These are phyloP conservation scores for Vaccinium vitisidaea DNA, from an alignment of 148 eudicot species.

Conservation along the genomic window DNA sequence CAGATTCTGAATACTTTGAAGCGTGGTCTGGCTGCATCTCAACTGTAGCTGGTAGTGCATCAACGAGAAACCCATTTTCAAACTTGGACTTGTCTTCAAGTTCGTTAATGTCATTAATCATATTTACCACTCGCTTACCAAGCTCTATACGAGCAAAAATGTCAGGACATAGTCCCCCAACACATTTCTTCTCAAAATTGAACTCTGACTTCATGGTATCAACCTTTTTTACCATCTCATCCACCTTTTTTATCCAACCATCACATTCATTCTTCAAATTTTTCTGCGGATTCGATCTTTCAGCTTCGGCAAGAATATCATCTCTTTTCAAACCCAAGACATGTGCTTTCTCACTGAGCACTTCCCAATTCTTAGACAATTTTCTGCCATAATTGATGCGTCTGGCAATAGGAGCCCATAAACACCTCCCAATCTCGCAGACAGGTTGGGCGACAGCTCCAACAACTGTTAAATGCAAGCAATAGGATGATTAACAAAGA, in stretches of 20 bases:
- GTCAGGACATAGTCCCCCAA: neutral
- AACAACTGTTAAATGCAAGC: too few relatives aligned
- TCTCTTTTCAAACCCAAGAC: neutral
- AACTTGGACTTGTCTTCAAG: neutral
- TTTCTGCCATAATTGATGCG: neutral
- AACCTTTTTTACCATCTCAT: conserved; percentile 7
- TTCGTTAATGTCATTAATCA: neutral
- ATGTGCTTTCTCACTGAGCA: neutral
- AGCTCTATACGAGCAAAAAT: neutral
- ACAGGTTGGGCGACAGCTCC: too few relatives aligned
- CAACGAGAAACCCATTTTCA: neutral
- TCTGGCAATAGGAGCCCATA: neutral
- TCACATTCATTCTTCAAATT: neutral
- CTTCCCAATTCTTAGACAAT: neutral
- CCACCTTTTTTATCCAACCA: neutral
- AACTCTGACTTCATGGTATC: conserved; percentile 29
- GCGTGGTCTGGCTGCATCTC: too few relatives aligned
- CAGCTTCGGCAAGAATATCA: neutral
- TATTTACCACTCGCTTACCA: neutral
- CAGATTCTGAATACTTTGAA: too few relatives aligned
- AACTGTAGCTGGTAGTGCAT: too few relatives aligned
- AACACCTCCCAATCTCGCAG: too few relatives aligned
- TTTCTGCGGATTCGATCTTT: neutral
- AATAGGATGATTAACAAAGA: too few relatives aligned
- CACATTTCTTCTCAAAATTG: conserved; percentile 19